These are phyloP conservation scores for Harringtonia aguacate DNA, from an alignment of 2,329 filamentous ascomycete species.

Conservation along the genomic window DNA sequence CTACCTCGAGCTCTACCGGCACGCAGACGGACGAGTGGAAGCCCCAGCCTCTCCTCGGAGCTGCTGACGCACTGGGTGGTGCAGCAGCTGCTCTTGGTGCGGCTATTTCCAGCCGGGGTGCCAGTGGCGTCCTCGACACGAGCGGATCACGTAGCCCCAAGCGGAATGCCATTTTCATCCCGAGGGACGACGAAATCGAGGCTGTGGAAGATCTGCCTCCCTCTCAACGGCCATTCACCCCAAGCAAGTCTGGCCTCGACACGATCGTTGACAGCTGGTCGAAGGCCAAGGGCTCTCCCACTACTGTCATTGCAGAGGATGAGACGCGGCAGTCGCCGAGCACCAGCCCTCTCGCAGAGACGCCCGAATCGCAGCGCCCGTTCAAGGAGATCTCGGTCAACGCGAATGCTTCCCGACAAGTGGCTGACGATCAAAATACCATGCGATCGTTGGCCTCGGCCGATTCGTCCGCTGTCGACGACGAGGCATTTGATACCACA, in stretches of 20 bases:
- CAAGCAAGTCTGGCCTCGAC: constrained; percentile 28
- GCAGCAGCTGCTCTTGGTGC: constrained; percentile 2
- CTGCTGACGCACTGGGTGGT: background rate
- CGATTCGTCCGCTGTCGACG: background rate
- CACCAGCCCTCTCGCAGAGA: constrained; percentile 28
- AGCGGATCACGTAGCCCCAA: constrained; percentile 31
- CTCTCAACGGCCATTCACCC: constrained; percentile 22
- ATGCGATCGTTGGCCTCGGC: background rate
- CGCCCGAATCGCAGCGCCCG: constrained; percentile 44
- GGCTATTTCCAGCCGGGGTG: constrained; percentile 24
- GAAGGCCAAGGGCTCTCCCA: constrained; percentile 25
- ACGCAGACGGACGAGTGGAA: constrained; percentile 12
- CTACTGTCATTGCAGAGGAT: constrained; percentile 52
- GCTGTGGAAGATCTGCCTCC: background rate
- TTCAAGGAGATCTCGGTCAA: constrained; percentile 56
- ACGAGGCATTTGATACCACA: background rate
- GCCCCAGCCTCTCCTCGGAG: background rate
- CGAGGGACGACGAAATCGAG: constrained; percentile 26
- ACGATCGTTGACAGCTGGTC: constrained; percentile 33
- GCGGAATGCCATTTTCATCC: constrained; percentile 46
- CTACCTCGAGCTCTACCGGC: background rate
- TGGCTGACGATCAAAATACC: constrained; percentile 1
- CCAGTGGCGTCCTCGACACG: constrained; percentile 24
- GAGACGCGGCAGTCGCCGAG: constrained; percentile 45
- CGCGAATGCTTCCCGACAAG: constrained; percentile 19